Percentiles rank a stretch among this genome's conserved stretches.
Evolutionary conservation across 2,329 filamentous ascomycete species (phyloP).

Genomic region (Apiospora aurea): DNA sequence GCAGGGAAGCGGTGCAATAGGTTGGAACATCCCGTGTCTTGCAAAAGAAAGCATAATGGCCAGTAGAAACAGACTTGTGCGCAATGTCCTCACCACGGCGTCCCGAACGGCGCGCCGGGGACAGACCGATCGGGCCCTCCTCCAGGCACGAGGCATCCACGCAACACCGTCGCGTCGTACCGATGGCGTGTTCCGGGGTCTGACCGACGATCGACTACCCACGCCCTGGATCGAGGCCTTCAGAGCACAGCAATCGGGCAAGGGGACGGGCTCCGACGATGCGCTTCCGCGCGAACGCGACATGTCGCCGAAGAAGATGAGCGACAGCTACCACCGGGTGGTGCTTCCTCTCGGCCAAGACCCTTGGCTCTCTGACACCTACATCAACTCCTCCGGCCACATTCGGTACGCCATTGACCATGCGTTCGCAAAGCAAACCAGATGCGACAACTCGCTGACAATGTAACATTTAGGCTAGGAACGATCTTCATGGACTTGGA

Average conservation of each 20-base stretch:
- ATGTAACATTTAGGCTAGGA: slow-evolving; percentile 59
- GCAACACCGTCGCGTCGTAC: slow-evolving; percentile 37
- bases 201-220: slow-evolving; percentile 44
- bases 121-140: not conserved
- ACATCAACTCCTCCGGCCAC: slow-evolving; percentile 78
- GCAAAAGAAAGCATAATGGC: slow-evolving; percentile 2
- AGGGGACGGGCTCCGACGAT: slow-evolving; percentile 37
- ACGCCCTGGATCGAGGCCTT: slow-evolving; percentile 76
- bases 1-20: not conserved
- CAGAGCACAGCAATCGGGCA: slow-evolving; percentile 57
- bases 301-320: slow-evolving; percentile 72
- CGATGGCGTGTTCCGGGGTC: slow-evolving; percentile 47
- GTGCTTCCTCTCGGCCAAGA: slow-evolving; percentile 75
- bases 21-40: not conserved
- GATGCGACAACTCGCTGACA: not conserved
- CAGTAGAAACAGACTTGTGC: slow-evolving; percentile 4
- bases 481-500: slow-evolving; percentile 83
- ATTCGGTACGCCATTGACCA: slow-evolving; percentile 60
- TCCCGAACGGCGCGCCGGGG: slow-evolving; percentile 8
- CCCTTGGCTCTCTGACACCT: slow-evolving; percentile 79
- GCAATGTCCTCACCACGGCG: not conserved
- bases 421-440: slow-evolving; percentile 45
- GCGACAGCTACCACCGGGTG: slow-evolving; percentile 73
- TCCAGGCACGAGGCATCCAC: slow-evolving; percentile 34
- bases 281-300: slow-evolving; percentile 53